A percentile compares a stretch with the other conserved stretches of the same genome.
phyloP scores from a whole-genome alignment of 148 eudicot species.

The Beta vulgaris region DNA sequence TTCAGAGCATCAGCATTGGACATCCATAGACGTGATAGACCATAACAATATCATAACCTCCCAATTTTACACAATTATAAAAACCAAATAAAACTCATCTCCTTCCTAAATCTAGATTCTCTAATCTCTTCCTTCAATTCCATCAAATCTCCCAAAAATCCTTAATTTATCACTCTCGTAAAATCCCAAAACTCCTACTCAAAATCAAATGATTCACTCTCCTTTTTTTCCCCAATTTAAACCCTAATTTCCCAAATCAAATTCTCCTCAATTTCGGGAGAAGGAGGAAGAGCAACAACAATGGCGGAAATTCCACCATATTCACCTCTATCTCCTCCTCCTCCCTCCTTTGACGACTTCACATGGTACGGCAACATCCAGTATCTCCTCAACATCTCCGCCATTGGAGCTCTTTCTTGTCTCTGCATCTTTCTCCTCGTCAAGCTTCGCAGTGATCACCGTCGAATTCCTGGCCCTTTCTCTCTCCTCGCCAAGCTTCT shows the following conservation, averaged over 20 bases:
- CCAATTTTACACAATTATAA: too few relatives aligned
- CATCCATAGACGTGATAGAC: too few relatives aligned
- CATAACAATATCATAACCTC: too few relatives aligned
- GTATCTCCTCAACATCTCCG: slow-evolving; percentile 86
- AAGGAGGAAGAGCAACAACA: background rate
- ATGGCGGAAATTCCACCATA: background rate
- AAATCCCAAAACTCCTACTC: background rate
- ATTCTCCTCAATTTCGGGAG: background rate
- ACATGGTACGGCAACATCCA: slow-evolving; percentile 94
- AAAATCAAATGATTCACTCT: background rate
- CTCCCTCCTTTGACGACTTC: slow-evolving; percentile 33
- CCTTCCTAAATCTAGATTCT: too few relatives aligned
- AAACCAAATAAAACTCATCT: too few relatives aligned
- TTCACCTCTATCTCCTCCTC: background rate
- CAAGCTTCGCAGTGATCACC: slow-evolving; percentile 91
- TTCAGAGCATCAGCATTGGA: too few relatives aligned
- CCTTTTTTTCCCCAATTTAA: background rate
- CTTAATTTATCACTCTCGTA: background rate
- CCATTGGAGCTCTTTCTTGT: slow-evolving; percentile 70
- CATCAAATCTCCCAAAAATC: background rate
- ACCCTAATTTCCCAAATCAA: background rate
- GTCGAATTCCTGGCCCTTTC: slow-evolving; percentile 72
- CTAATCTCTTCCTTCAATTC: background rate
- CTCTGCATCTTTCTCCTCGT: slow-evolving; percentile 65
- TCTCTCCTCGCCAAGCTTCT: slow-evolving; percentile 77